These are phyloP conservation scores for Arachnomyces sp. DNA, from an alignment of 2,329 filamentous ascomycete genomes.

Conservation along the genomic window DNA sequence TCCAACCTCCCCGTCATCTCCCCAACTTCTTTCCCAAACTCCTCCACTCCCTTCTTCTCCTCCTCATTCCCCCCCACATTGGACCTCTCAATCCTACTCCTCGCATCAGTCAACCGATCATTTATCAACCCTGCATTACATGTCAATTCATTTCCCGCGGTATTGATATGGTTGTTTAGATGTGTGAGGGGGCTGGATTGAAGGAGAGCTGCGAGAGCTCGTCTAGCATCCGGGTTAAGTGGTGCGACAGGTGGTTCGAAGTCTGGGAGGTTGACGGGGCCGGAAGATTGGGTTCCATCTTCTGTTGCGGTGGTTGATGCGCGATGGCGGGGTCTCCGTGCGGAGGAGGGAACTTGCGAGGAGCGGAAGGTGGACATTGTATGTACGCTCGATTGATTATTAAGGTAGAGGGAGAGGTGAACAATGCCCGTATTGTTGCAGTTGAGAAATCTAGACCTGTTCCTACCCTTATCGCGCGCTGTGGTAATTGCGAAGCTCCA, in stretches of 20 bases:
- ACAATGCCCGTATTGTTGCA: too few relatives aligned
- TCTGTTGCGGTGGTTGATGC: too few relatives aligned
- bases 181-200: slow-evolving; percentile 34
- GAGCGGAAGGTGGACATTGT: too few relatives aligned
- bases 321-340: too few relatives aligned
- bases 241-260: slow-evolving; percentile 44
- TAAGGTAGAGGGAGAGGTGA: too few relatives aligned
- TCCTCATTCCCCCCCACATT: slow-evolving; percentile 18
- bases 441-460: too few relatives aligned
- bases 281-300: too few relatives aligned
- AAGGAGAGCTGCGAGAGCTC: slow-evolving; percentile 39
- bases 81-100: slow-evolving; percentile 32
- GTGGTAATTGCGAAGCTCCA: too few relatives aligned
- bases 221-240: slow-evolving; percentile 42
- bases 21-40: slow-evolving; percentile 41
- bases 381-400: too few relatives aligned
- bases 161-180: slow-evolving; percentile 43
- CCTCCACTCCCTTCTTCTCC: slow-evolving; percentile 30
- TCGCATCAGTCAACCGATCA: slow-evolving; percentile 41
- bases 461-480: too few relatives aligned
- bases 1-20: slow-evolving; percentile 51
- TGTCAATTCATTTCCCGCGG: slow-evolving; percentile 42
- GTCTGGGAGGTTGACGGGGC: neutral
- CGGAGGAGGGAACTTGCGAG: too few relatives aligned
- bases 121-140: slow-evolving; percentile 48